A percentile compares a stretch with the other conserved stretches of the same genome.
Conservation (phyloP, 2,329 filamentous ascomycete genomes). For the Paraphoma chrysanthemicola region DNA sequence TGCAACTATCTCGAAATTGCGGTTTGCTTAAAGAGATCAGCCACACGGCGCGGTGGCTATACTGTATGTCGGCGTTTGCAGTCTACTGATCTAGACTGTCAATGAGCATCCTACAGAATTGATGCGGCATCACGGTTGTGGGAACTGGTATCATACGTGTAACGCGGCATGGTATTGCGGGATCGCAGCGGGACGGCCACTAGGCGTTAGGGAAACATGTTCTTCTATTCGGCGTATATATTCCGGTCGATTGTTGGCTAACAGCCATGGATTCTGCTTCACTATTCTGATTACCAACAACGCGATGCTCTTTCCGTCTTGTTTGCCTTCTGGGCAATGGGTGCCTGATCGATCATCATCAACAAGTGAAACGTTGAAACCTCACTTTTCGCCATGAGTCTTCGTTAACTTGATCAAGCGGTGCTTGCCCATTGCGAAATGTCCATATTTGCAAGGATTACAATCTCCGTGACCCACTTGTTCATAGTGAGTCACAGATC, state of each 20-base stretch:
- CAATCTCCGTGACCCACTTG: neutral
- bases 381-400: no score
- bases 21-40: constrained; percentile 10
- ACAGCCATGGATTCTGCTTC: neutral
- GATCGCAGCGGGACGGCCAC: neutral
- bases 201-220: neutral
- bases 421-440: no score
- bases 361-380: no score
- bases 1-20: neutral
- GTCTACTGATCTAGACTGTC: constrained; percentile 6
- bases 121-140: neutral
- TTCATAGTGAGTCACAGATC: no score
- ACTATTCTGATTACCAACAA: no score
- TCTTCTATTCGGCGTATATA: constrained; percentile 6
- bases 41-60: constrained; percentile 21
- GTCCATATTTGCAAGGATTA: no score
- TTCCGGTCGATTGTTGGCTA: neutral
- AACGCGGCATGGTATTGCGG: neutral
- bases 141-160: neutral
- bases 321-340: no score
- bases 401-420: no score
- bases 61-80: constrained; percentile 19
- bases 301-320: no score
- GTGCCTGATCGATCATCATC: no score
- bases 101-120: neutral